Percentiles rank a stretch among this genome's conserved stretches.
Conservation (phyloP, 352 stramenopile species). For the Phytophthora chlamydospora region DNA sequence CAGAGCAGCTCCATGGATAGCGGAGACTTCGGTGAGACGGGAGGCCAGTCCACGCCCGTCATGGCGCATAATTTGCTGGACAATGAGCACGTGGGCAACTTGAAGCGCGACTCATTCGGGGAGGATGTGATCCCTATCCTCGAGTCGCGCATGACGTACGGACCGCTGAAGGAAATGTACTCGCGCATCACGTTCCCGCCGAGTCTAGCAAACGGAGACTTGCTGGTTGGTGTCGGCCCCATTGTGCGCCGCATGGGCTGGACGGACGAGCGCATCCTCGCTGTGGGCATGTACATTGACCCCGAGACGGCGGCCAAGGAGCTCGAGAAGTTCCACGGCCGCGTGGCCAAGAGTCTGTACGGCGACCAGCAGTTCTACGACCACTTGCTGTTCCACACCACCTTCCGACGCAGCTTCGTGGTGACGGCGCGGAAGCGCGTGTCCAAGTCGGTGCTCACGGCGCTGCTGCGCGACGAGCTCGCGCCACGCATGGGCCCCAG, state of each 20-base stretch:
- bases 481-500: conserved; percentile 66
- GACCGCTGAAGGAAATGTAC: conserved; percentile 75
- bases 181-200: conserved; percentile 81
- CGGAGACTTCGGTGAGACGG: conserved; percentile 5
- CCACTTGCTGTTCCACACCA: conserved; percentile 55
- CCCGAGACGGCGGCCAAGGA: conserved; percentile 59
- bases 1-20: conserved; percentile 22
- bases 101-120: conserved; percentile 41
- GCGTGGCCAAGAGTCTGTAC: conserved; percentile 63
- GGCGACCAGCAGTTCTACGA: conserved; percentile 84
- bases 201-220: conserved; percentile 73
- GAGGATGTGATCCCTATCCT: conserved; percentile 63
- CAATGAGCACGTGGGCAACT: conserved; percentile 23
- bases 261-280: conserved; percentile 84
- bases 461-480: conserved; percentile 72
- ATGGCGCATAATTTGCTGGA: conserved; percentile 35
- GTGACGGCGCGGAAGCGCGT: conserved; percentile 81
- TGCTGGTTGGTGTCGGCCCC: conserved; percentile 74
- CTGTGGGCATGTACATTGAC: conserved; percentile 82
- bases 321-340: conserved; percentile 62
- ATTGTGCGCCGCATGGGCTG: conserved; percentile 82
- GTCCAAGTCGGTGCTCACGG: conserved; percentile 72
- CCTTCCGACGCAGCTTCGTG: conserved; percentile 79
- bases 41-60: conserved; percentile 21
- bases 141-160: conserved; percentile 69